A percentile compares a stretch with the other conserved stretches of the same genome.
Conservation (phyloP, 768 basidiomycete species). For the Tephrocybe sp. region DNA sequence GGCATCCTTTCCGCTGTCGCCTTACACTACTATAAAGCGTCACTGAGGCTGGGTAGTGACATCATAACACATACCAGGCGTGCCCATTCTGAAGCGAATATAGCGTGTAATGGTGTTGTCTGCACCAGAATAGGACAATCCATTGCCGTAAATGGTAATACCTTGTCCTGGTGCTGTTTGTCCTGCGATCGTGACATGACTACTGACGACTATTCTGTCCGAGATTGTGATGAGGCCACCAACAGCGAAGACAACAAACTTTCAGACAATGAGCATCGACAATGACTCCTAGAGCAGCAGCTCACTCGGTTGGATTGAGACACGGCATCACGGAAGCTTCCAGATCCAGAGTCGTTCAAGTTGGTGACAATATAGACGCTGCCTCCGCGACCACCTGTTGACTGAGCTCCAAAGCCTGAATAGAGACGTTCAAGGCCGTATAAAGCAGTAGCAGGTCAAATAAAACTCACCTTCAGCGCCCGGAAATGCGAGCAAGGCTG, state of each 20-base stretch:
- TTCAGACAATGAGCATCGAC: background rate
- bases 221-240: conserved; percentile 33
- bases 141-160: conserved; percentile 37
- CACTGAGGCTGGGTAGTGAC: background rate
- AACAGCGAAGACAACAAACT: conserved; percentile 35
- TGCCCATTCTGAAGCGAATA: conserved; percentile 29
- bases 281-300: background rate
- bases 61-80: conserved; percentile 17
- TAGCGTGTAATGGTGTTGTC: conserved; percentile 24
- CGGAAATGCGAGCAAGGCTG: conserved; percentile 31
- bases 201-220: conserved; percentile 29
- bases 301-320: conserved; percentile 28
- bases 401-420: conserved; percentile 32
- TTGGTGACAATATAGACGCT: conserved; percentile 34
- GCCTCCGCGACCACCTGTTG: conserved; percentile 32
- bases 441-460: background rate
- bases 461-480: conserved; percentile 28
- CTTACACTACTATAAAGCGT: conserved; percentile 12
- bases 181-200: conserved; percentile 30
- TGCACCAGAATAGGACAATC: conserved; percentile 30
- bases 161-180: conserved; percentile 39
- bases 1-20: conserved; percentile 33
- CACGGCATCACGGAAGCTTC: conserved; percentile 36
- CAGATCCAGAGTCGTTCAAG: conserved; percentile 32
- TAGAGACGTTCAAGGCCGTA: background rate